Conservation (phyloP, 2,329 filamentous ascomycete species). For the Xylaria hypoxylon region DNA sequence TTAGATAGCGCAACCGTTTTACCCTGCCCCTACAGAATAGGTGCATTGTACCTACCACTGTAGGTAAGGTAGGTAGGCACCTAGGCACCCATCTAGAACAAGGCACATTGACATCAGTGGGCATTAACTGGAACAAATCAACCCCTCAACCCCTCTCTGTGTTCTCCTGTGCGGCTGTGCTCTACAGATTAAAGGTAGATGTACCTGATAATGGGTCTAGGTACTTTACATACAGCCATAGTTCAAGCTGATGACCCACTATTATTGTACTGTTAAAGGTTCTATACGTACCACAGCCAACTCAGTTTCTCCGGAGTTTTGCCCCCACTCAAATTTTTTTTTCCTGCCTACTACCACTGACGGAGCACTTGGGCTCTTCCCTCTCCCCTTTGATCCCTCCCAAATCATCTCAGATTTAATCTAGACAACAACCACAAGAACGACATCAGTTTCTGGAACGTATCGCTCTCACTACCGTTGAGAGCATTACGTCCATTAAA, state of each 20-base stretch:
- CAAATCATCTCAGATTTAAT: constrained; percentile 42
- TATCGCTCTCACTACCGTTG: constrained; percentile 44
- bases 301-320: constrained; percentile 48
- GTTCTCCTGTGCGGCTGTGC: constrained; percentile 22
- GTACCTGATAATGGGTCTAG: constrained; percentile 14
- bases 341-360: constrained; percentile 37
- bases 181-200: background rate
- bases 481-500: constrained; percentile 47
- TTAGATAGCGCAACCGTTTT: constrained; percentile 1
- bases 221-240: background rate
- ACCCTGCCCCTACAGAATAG: background rate
- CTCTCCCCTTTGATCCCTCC: constrained; percentile 43
- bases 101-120: constrained; percentile 17
- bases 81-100: background rate
- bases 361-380: constrained; percentile 42
- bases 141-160: constrained; percentile 36
- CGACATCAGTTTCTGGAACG: constrained; percentile 39
- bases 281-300: constrained; percentile 34
- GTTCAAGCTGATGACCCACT: background rate
- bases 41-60: background rate
- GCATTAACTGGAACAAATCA: constrained; percentile 17
- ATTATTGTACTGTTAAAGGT: background rate
- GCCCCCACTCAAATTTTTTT: constrained; percentile 52
- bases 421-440: constrained; percentile 39
- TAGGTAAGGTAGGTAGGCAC: no score